Evolutionary conservation across 352 stramenopile genomes (phyloP), one percentile per base, ranked within the genome.

Genomic region (Phytophthora megakarya): DNA sequence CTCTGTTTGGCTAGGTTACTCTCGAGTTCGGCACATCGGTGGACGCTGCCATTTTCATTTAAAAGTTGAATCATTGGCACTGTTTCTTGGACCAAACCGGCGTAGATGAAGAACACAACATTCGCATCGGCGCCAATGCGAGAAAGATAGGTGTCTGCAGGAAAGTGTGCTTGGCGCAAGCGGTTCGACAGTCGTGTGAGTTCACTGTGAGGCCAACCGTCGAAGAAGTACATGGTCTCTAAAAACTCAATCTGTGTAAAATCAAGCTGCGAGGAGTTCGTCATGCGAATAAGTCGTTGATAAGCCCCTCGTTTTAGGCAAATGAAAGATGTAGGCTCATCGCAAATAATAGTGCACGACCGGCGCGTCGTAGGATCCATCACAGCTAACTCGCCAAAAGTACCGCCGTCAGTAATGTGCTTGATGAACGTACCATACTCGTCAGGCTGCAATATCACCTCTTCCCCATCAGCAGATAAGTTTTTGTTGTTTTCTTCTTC

Each of bases 211-310:
- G 80, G 81, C 86, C 86, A 95, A 3, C 60, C 55, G n/a, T 86
- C 78, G 22, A 95, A 93, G 58, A 89, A 92, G 32, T 83, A 90
- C 23, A 93, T 76, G 30, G 86, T 90, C 55, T 94, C 81, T 23
- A 94, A 69, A 40, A 89, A 92, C 59, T 94, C 86, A n/a, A 86
- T 75, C 47, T 88, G 82, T 2, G 86, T 95, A 25, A 93, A 95
- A 39, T 91, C 83, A 15, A 95, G 69, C 25, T 90, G 78, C 25
- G 79, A 84, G 18, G 84, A 92, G 52, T 95, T 93, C 2, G 79
- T 90, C 38, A 92, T 88, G 3, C 86, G 86, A 18, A 93, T 89
- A 2, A 95, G 61, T 0, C 86, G 84, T 56, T 95, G 86, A 69
- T 95, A 95, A n/a, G 84, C 73, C 30, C 71, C 84, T 54, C 86